A percentile compares a stretch with the other conserved stretches of the same genome.
These are phyloP conservation scores for Populus tomentosa DNA, from an alignment of 441 rosid genomes.

Conservation along the genomic window DNA sequence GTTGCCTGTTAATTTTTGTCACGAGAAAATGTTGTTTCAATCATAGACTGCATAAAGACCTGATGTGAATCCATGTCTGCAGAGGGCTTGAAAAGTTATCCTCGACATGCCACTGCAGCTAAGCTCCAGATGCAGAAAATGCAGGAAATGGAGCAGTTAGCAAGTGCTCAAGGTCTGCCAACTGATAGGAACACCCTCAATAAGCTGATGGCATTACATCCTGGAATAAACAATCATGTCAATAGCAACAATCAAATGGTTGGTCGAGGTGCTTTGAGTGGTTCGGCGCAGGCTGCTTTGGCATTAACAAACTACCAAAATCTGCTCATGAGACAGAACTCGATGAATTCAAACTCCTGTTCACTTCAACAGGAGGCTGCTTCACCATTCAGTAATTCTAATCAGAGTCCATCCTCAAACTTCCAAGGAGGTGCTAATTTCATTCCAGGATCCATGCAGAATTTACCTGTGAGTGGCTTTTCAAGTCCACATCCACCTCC, in stretches of 20 bases:
- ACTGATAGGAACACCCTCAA: slow-evolving; percentile 76
- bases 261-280: slow-evolving; percentile 59
- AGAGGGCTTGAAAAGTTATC: slow-evolving; percentile 92
- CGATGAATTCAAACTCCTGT: slow-evolving; percentile 59
- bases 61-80: slow-evolving; percentile 24
- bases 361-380: slow-evolving; percentile 59
- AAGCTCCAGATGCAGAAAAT: slow-evolving; percentile 81
- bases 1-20: too few relatives aligned
- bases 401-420: slow-evolving; percentile 48
- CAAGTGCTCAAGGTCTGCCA: slow-evolving; percentile 71
- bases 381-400: slow-evolving; percentile 47
- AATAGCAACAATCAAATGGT: slow-evolving; percentile 48
- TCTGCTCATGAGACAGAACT: slow-evolving; percentile 75
- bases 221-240: slow-evolving; percentile 55
- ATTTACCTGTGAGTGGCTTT: slow-evolving; percentile 49
- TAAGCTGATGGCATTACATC: slow-evolving; percentile 74
- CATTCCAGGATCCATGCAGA: slow-evolving; percentile 54
- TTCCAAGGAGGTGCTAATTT: slow-evolving; percentile 47
- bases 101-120: slow-evolving; percentile 47
- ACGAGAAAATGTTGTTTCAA: not conserved
- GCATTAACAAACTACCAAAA: slow-evolving; percentile 77
- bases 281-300: slow-evolving; percentile 76
- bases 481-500: slow-evolving; percentile 43
- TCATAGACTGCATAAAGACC: not conserved
- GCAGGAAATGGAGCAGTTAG: slow-evolving; percentile 89